Evolutionary conservation across 495 filamentous ascomycete species (phyloP), one percentile per base, ranked within the genome.

Genomic region (Cryomyces minteri): DNA sequence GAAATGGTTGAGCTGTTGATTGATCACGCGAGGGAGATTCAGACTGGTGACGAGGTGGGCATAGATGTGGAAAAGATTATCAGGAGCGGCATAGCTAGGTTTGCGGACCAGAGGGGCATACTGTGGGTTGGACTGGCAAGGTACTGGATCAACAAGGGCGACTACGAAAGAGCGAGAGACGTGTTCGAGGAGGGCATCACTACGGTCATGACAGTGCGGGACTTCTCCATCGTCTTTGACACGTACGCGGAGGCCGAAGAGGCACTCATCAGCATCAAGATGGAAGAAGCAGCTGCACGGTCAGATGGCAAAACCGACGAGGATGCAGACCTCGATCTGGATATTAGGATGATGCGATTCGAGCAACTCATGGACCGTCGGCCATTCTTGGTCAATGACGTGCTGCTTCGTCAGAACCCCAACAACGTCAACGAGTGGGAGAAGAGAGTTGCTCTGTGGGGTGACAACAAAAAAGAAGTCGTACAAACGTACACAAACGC

Each of bases 1-100:
- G 92, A 96, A 61, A 90, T 96, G 82, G 81, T 94, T n/a, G 88
- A 96, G 53, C 57, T 96, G 48, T 62, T 96, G n/a, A 90, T 99
- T 31, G 81, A 79, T 25, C 85, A 88, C 54, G 92, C 88, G 28
- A 81, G 78, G 53, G 71, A 90, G 36, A 79, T 99, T 43, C 75
- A 88, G 51, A 86, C 82, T 1, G 79, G 79, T 1, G 77, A 80
- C 43, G 76, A 80, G 51, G 69, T 73, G 25, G 83, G 83, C 37
- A 85, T 96, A 49, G 82, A 94, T 52, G 90, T 96, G 33, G 88
- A 99, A 55, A 74, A 77, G 41, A 95, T 96, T 59, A 79, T 99
- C 46, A 73, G 84, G 43, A 96, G 88, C 59, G 92, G 92, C 9
- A 93, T 96, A 49, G 74, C 81, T 41, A 75, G 86, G 48, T 99